These are phyloP conservation scores for Pythium insidiosum DNA, from an alignment of 352 stramenopile genomes.

Conservation along the genomic window DNA sequence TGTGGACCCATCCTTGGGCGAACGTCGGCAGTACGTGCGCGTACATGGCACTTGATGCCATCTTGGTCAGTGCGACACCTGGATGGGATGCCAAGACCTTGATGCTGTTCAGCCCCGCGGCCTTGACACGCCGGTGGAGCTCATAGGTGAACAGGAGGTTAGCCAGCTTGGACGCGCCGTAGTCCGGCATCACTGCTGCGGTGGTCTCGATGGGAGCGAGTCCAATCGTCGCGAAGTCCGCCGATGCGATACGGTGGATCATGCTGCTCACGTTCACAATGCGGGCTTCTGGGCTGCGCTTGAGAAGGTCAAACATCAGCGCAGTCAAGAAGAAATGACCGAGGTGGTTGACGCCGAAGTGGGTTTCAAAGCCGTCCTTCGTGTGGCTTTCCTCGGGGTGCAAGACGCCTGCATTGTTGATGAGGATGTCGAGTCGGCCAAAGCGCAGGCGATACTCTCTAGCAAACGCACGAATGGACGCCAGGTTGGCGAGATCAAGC, in stretches of 20 bases:
- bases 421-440: slow-evolving; percentile 21
- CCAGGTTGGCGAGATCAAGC: slow-evolving; percentile 23
- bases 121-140: slow-evolving; percentile 12
- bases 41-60: slow-evolving; percentile 34
- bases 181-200: slow-evolving; percentile 15
- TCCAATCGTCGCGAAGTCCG: slow-evolving; percentile 9
- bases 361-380: slow-evolving; percentile 33
- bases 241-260: slow-evolving; percentile 10
- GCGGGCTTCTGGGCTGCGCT: slow-evolving; percentile 15
- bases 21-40: slow-evolving; percentile 10
- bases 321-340: slow-evolving; percentile 61
- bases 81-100: slow-evolving; percentile 15
- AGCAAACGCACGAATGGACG: slow-evolving; percentile 23
- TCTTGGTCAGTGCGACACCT: slow-evolving; percentile 32
- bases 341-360: slow-evolving; percentile 69
- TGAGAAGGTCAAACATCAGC: slow-evolving; percentile 30
- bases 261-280: slow-evolving; percentile 39
- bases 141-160: slow-evolving; percentile 21
- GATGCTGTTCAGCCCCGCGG: slow-evolving; percentile 8
- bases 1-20: slow-evolving; percentile 12
- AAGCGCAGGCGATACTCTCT: slow-evolving; percentile 18
- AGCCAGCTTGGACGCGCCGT: slow-evolving; percentile 26
- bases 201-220: not conserved
- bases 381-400: slow-evolving; percentile 22
- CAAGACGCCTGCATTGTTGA: slow-evolving; percentile 37